phyloP scores from a whole-genome alignment of 2,329 filamentous ascomycete species.

The Monosporascus sp. region DNA sequence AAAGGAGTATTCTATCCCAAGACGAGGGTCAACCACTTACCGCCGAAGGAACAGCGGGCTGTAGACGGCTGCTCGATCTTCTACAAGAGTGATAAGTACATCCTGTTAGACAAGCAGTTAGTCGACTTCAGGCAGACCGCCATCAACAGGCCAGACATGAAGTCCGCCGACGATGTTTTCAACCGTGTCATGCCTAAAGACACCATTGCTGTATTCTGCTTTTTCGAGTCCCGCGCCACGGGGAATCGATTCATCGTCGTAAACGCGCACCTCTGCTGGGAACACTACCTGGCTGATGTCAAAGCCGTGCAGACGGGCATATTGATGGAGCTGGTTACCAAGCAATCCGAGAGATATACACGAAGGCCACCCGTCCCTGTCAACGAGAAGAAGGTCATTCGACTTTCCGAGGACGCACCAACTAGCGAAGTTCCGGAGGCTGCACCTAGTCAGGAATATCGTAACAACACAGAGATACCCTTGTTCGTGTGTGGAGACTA shows the following conservation, averaged over 20 bases:
- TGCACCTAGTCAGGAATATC: constrained; percentile 80
- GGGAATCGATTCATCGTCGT: constrained; percentile 89
- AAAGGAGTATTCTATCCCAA: constrained; percentile 93
- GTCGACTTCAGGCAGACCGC: constrained; percentile 89
- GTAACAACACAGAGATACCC: constrained; percentile 80
- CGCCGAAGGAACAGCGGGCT: constrained; percentile 77
- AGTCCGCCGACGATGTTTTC: constrained; percentile 94
- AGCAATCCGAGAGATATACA: constrained; percentile 78
- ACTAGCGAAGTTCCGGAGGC: constrained; percentile 57
- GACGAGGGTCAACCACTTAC: constrained; percentile 85
- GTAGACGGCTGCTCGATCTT: constrained; percentile 97
- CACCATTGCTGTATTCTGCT: constrained; percentile 87
- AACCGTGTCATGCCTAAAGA: constrained; percentile 98
- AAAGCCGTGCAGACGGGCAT: constrained; percentile 96
- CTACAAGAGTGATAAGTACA: constrained; percentile 92
- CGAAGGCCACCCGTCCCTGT: constrained; percentile 61
- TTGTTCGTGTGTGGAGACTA: constrained; percentile 92
- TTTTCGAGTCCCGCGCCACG: constrained; percentile 86
- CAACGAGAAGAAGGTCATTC: constrained; percentile 69
- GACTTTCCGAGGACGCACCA: constrained; percentile 39
- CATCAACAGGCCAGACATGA: constrained; percentile 94
- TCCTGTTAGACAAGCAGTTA: constrained; percentile 87
- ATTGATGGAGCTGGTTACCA: constrained; percentile 85
- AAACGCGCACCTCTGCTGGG: constrained; percentile 94
- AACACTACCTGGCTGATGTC: constrained; percentile 83